These are phyloP conservation scores for Lyophyllum decastes DNA, from an alignment of 768 basidiomycete genomes.

Conservation along the genomic window DNA sequence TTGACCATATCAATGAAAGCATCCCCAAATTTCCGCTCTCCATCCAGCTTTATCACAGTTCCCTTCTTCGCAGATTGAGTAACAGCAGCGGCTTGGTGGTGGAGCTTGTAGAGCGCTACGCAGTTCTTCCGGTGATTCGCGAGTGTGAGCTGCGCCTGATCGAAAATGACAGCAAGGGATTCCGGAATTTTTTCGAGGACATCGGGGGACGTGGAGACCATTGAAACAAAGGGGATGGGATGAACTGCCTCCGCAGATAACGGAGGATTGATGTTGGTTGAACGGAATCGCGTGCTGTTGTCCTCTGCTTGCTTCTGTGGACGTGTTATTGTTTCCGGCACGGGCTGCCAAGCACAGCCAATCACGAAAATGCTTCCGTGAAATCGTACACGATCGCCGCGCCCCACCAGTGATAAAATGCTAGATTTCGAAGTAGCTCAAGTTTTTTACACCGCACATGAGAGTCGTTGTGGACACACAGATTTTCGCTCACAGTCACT, in stretches of 20 bases:
- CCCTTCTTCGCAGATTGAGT: conserved; percentile 54
- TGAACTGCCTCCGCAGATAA: not conserved
- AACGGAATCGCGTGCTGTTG: conserved; percentile 10
- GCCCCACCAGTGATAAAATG: too few species aligned
- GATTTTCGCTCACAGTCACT: too few species aligned
- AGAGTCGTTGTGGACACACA: too few species aligned
- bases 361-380: not conserved
- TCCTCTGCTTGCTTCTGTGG: conserved; percentile 15
- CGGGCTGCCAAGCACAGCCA: not conserved
- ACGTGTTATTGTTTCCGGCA: conserved; percentile 18
- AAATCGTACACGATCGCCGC: too few species aligned
- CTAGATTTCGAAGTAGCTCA: too few species aligned
- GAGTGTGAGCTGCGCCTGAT: conserved; percentile 75
- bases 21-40: conserved; percentile 80
- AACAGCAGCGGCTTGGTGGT: conserved; percentile 60
- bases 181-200: conserved; percentile 35
- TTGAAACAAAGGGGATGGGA: conserved; percentile 5
- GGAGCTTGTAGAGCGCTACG: conserved; percentile 83
- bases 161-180: conserved; percentile 52
- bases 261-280: conserved; percentile 13
- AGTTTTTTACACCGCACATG: too few species aligned
- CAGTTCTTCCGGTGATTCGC: conserved; percentile 95
- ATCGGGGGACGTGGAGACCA: conserved; percentile 23
- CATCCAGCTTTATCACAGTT: conserved; percentile 51
- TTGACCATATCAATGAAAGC: conserved; percentile 73